Evolutionary conservation across 2,329 filamentous ascomycete species (phyloP).

Genomic region (Epicoccum sorghinum): DNA sequence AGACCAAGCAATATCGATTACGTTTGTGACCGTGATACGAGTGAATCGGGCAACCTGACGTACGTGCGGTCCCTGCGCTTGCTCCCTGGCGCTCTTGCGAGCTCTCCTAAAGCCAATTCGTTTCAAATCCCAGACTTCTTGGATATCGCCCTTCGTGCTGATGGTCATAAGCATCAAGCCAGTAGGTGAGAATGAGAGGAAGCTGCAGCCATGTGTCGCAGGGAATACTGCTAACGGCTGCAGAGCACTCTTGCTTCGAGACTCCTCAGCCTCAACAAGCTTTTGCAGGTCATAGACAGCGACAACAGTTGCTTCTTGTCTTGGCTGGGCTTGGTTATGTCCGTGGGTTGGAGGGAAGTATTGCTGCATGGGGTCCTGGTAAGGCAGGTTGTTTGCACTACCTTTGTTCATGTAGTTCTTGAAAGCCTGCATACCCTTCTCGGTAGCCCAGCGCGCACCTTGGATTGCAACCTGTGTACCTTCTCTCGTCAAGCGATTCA

Average conservation of each 20-base stretch:
- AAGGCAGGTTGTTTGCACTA: conserved; percentile 29
- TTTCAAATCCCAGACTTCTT: conserved; percentile 81
- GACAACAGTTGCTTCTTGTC: conserved; percentile 71
- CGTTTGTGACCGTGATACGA: conserved; percentile 87
- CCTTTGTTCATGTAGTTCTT: conserved; percentile 76
- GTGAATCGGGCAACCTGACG: conserved; percentile 88
- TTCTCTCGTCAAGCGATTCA: conserved; percentile 79
- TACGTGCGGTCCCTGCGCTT: conserved; percentile 58
- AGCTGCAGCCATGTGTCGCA: conserved; percentile 77
- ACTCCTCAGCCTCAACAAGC: conserved; percentile 56
- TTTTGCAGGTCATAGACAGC: conserved; percentile 74
- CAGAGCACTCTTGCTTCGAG: conserved; percentile 56
- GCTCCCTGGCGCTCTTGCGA: conserved; percentile 39
- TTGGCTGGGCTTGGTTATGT: conserved; percentile 59
- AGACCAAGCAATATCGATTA: conserved; percentile 90
- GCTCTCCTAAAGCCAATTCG: conserved; percentile 55
- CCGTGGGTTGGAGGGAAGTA: conserved; percentile 81
- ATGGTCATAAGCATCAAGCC: conserved; percentile 78
- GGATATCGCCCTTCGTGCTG: conserved; percentile 82
- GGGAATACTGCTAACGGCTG: conserved; percentile 74
- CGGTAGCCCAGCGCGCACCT: conserved; percentile 75
- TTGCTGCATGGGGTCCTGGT: conserved; percentile 50
- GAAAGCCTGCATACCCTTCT: conserved; percentile 78
- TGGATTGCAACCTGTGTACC: conserved; percentile 79
- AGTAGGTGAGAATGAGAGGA: conserved; percentile 76